Evolutionary conservation across 1,284 basidiomycete genomes (phyloP), one percentile per base, ranked within the genome.

Genomic region (Rhodotorula mucilaginosa): DNA sequence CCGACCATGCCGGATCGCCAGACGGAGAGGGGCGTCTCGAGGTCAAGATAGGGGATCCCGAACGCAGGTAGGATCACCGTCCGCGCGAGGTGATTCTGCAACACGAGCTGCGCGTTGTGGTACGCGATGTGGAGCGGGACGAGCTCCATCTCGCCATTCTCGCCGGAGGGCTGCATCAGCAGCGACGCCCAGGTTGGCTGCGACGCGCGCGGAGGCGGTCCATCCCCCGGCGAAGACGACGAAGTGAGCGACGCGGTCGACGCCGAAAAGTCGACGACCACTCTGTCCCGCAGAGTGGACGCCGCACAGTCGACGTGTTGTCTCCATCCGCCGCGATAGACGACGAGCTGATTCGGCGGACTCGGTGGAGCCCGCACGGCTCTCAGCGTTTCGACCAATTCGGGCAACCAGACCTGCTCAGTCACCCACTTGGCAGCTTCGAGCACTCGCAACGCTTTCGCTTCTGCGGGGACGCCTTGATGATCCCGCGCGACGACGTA

Each of bases 301-400:
- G 58, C 46, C 0, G 52, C 67, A 54, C 78, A 79, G 49, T 78
- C 76, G 29, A 61, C 49, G 29, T 80, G 79, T 51, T 71, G 72
- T 4, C 77, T 52, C 79, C 79, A 80, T 3, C 75, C 77, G 1
- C 75, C 74, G 8, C 78, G 72, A 59, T 78, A 80, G n/a, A 79
- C 69, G 47, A 79, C 69, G 47, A 79, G 67, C 44, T 65, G 63
- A 51, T 76, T 71, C 13, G n/a, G 19, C n/a, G 74, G 73, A 19
- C 68, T 64, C n/a, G 73, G 72, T 46, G 70, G 65, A 6, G 52
- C 65, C 23, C 74, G 67, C 12, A 78, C 59, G 15, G 70, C 70
- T 7, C 26, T 44, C 19, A 80, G 54, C 49, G 75, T 74, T 18
- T 77, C 76, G 44, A 80, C 31, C 31, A 80, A 26, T 61, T 80